Base-by-base conservation (phyloP, 352 stramenopile genomes). In the Globisporangium takayamanum region DNA sequence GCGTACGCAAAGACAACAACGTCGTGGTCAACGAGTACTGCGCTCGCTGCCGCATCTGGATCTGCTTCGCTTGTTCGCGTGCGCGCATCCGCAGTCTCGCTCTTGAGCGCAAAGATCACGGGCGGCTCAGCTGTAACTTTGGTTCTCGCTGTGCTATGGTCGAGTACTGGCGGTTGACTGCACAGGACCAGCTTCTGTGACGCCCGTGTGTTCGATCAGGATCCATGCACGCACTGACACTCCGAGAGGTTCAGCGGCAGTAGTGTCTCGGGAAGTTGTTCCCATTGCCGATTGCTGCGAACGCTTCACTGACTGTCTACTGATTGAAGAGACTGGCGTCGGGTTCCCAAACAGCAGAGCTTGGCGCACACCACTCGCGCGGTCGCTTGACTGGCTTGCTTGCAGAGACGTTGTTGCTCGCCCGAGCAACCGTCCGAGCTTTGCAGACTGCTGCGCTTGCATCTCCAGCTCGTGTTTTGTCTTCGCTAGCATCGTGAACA, bases 401-500 rank as follows among this genome's bases (percentile, higher is more conserved):
- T 22, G 20, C 2, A 15, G 44, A 25, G 51, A 33, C 16, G 6
- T 36, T 4, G 33, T 12, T 12, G 25, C 18, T 30, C 4, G 44
- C 15, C 5, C 25, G 26, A 66, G 22, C 33, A 66, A 28, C 12
- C 1, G 18, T 1, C 7, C 15, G 8, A 62, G 15, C 22, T 22
- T 56, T 5, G 25, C 36, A 1, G 39, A 33, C 26, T 53, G 22
- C 11, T 51, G 33, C 6, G 37, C 10, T 6, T 58, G 50, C 12
- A 49, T 4, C 11, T 61, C 39, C 5, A 80, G 41, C 22, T 65
- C 51, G 1, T 26, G 44, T 52, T 62, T 67, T 0, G 56, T 47
- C 30, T 55, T 68, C 47, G 66, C 45, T 41, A 85, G 26, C 63
- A 70, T 63, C 8, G 60, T 30, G 47, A 74, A 77, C n/a, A 85